Conservation (phyloP, 371 early-diverging fungal genomes). For the Mortierella sp. region DNA sequence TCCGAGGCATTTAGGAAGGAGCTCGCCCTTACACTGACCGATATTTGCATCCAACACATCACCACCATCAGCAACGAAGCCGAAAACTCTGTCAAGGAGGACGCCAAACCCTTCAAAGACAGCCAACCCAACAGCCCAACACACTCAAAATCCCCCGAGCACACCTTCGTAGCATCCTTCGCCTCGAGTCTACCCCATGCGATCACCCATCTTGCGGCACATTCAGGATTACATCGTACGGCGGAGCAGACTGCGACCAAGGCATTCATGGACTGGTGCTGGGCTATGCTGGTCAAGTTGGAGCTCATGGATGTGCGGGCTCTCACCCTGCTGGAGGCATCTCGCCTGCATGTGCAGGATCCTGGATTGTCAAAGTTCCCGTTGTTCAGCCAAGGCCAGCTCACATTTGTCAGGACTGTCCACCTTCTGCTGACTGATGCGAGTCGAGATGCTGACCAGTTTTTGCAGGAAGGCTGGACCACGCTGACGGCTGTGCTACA, state of each 20-base stretch:
- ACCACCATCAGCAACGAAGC: slow-evolving; percentile 12
- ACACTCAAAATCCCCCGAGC: slow-evolving; percentile 30
- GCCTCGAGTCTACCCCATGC: slow-evolving; percentile 55
- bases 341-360: slow-evolving; percentile 52
- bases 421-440: slow-evolving; percentile 64
- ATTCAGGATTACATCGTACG: slow-evolving; percentile 38
- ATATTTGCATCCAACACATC: slow-evolving; percentile 28
- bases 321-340: slow-evolving; percentile 54
- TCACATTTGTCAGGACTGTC: slow-evolving; percentile 61
- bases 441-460: slow-evolving; percentile 66
- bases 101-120: slow-evolving; percentile 14
- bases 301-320: slow-evolving; percentile 63
- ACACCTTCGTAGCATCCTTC: slow-evolving; percentile 41
- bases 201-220: slow-evolving; percentile 50
- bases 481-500: slow-evolving; percentile 61
- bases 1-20: slow-evolving; percentile 25
- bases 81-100: slow-evolving; percentile 52
- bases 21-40: slow-evolving; percentile 35
- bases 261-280: slow-evolving; percentile 65
- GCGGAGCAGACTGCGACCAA: slow-evolving; percentile 34
- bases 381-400: slow-evolving; percentile 55
- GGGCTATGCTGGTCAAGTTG: slow-evolving; percentile 60
- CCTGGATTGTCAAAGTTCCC: slow-evolving; percentile 52
- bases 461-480: slow-evolving; percentile 68
- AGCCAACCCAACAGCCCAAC: not conserved